A percentile compares a stretch with the other conserved stretches of the same genome.
phyloP scores from a whole-genome alignment of 2,329 filamentous ascomycete genomes.

The Alternaria ventricosa region DNA sequence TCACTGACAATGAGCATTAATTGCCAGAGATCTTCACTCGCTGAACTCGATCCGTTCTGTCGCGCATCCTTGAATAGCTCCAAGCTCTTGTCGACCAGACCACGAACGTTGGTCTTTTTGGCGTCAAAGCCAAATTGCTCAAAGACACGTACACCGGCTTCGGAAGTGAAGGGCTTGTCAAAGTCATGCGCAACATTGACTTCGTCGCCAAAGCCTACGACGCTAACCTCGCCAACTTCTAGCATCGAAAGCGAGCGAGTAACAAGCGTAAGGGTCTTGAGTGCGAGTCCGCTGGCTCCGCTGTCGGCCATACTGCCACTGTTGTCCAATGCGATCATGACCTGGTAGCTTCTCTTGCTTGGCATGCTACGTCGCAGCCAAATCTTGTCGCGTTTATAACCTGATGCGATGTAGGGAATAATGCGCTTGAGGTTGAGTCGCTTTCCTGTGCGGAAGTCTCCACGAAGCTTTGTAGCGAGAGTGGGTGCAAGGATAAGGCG shows the following conservation, averaged over 20 bases:
- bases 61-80: conserved; percentile 81
- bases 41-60: conserved; percentile 58
- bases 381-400: conserved; percentile 99
- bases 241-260: conserved; percentile 87
- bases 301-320: conserved; percentile 91
- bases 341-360: conserved; percentile 93
- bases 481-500: conserved; percentile 95
- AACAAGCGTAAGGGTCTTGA: conserved; percentile 93
- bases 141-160: conserved; percentile 83
- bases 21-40: conserved; percentile 84
- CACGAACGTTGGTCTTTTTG: conserved; percentile 82
- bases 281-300: conserved; percentile 77
- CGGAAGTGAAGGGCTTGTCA: conserved; percentile 77
- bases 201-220: conserved; percentile 85
- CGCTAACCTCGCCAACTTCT: conserved; percentile 90
- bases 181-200: conserved; percentile 88
- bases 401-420: conserved; percentile 97
- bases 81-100: conserved; percentile 78
- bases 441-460: conserved; percentile 96
- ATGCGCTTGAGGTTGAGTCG: conserved; percentile 99
- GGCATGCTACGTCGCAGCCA: conserved; percentile 96
- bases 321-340: conserved; percentile 96
- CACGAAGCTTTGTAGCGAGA: conserved; percentile 92
- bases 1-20: conserved; percentile 92
- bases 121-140: conserved; percentile 86